phyloP scores from a whole-genome alignment of 768 basidiomycete species.

The Multifurca ochricompacta region DNA sequence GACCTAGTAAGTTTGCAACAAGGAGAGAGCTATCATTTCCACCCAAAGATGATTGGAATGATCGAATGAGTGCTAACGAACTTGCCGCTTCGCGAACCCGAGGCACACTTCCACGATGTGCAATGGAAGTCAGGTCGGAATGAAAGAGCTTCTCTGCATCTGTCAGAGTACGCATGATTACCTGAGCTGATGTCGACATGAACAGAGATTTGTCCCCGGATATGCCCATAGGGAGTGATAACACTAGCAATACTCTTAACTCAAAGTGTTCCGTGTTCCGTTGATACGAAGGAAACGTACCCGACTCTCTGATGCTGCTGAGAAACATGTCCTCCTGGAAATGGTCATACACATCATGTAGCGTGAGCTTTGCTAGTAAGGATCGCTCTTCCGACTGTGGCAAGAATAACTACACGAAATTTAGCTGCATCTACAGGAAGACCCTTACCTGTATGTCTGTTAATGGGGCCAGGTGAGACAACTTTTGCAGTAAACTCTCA shows the following conservation, averaged over 20 bases:
- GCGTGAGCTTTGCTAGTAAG: slow-evolving; percentile 67
- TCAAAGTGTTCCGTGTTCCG: background rate
- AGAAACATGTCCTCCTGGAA: slow-evolving; percentile 85
- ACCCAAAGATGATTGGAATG: slow-evolving; percentile 78
- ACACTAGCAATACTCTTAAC: slow-evolving; percentile 39
- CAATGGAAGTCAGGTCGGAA: slow-evolving; percentile 49
- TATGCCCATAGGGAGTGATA: slow-evolving; percentile 79
- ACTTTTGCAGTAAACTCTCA: slow-evolving; percentile 46
- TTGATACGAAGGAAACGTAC: slow-evolving; percentile 39
- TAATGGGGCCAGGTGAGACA: slow-evolving; percentile 49
- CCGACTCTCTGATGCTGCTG: slow-evolving; percentile 84
- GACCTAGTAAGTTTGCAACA: slow-evolving; percentile 59
- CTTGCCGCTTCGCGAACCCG: slow-evolving; percentile 70
- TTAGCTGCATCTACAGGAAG: background rate
- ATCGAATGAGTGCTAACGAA: slow-evolving; percentile 60
- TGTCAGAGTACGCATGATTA: slow-evolving; percentile 52
- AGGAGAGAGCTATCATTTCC: slow-evolving; percentile 42
- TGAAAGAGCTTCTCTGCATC: slow-evolving; percentile 67
- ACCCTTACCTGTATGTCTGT: slow-evolving; percentile 46
- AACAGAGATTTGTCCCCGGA: slow-evolving; percentile 36
- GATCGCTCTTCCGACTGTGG: slow-evolving; percentile 65
- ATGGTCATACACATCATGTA: slow-evolving; percentile 68
- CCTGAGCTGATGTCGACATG: slow-evolving; percentile 41
- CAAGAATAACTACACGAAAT: background rate
- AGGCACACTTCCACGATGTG: slow-evolving; percentile 52